These are phyloP conservation scores for Marvania coccoides DNA, from an alignment of 139 green algal genomes.

Conservation along the genomic window DNA sequence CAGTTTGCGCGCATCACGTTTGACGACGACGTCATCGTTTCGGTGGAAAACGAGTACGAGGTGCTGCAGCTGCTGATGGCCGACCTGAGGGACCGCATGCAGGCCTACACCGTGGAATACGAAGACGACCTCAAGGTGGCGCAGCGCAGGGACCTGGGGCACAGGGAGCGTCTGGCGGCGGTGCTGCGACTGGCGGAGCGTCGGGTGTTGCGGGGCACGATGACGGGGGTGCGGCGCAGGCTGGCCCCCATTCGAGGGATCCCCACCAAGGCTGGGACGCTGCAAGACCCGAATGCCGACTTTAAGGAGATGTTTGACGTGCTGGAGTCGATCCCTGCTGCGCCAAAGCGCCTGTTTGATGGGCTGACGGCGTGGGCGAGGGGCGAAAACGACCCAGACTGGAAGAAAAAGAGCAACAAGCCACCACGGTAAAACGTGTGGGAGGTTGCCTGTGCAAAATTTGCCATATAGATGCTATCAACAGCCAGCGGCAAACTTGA, in stretches of 20 bases:
- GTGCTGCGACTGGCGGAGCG: slow-evolving; percentile 67
- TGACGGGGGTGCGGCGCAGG: slow-evolving; percentile 62
- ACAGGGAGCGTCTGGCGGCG: slow-evolving; percentile 41
- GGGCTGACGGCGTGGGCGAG: slow-evolving; percentile 8
- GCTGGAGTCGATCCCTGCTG: slow-evolving; percentile 67
- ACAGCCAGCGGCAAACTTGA: too few relatives aligned
- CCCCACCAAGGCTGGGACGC: slow-evolving; percentile 74
- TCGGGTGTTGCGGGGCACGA: slow-evolving; percentile 56
- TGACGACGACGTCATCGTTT: slow-evolving; percentile 74
- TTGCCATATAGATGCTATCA: too few relatives aligned
- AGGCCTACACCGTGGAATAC: slow-evolving; percentile 18
- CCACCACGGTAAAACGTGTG: too few relatives aligned
- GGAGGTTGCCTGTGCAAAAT: too few relatives aligned
- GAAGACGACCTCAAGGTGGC: slow-evolving; percentile 81
- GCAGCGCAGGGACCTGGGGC: slow-evolving; percentile 37
- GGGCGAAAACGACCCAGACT: slow-evolving; percentile 25
- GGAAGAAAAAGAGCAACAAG: not conserved
- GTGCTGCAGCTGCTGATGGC: slow-evolving; percentile 86
- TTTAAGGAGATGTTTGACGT: slow-evolving; percentile 87
- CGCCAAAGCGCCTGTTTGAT: slow-evolving; percentile 50
- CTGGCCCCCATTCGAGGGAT: slow-evolving; percentile 94
- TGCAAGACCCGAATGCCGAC: slow-evolving; percentile 87
- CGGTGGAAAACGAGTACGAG: slow-evolving; percentile 94
- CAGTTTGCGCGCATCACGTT: slow-evolving; percentile 80
- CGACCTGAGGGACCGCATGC: slow-evolving; percentile 64